These are phyloP conservation scores for Sungouiella thailandica DNA, from an alignment of 805 yeast genomes.

Conservation along the genomic window DNA sequence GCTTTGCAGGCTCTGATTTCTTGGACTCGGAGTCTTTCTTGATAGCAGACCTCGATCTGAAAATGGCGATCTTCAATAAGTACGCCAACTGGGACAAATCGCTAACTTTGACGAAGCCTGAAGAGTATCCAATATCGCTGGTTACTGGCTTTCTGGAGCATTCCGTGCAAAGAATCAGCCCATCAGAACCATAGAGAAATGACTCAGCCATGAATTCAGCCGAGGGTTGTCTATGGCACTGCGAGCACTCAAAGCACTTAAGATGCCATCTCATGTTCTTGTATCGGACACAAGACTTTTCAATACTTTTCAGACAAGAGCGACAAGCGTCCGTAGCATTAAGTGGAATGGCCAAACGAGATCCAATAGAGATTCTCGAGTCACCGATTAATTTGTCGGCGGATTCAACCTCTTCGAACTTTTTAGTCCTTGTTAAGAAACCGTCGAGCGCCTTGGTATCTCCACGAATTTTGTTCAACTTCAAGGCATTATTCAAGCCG, in stretches of 20 bases:
- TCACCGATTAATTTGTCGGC: constrained; percentile 8
- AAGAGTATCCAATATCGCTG: constrained; percentile 25
- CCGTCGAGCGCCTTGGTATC: constrained; percentile 58
- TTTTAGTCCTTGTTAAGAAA: constrained; percentile 52
- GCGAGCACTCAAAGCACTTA: constrained; percentile 63
- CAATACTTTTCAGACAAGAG: constrained; percentile 70
- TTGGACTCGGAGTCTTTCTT: constrained; percentile 10
- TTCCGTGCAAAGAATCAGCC: constrained; percentile 49
- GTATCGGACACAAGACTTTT: constrained; percentile 69
- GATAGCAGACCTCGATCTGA: constrained; percentile 65
- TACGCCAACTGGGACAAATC: constrained; percentile 71
- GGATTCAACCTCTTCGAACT: constrained; percentile 18
- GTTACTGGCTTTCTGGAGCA: constrained; percentile 49
- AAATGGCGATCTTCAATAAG: constrained; percentile 76
- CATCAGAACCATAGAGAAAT: constrained; percentile 12
- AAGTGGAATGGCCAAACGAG: constrained; percentile 42
- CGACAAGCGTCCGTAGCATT: constrained; percentile 75
- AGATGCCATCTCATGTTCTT: constrained; percentile 75
- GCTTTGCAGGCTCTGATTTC: neutral
- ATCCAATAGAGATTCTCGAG: constrained; percentile 4
- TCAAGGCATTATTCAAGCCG: constrained; percentile 75
- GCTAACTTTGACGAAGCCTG: constrained; percentile 59
- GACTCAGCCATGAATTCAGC: constrained; percentile 10
- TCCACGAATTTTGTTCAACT: constrained; percentile 51
- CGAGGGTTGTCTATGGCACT: constrained; percentile 41